Base-by-base conservation (phyloP, 1,284 basidiomycete genomes). In the Caloboletus firmus region DNA sequence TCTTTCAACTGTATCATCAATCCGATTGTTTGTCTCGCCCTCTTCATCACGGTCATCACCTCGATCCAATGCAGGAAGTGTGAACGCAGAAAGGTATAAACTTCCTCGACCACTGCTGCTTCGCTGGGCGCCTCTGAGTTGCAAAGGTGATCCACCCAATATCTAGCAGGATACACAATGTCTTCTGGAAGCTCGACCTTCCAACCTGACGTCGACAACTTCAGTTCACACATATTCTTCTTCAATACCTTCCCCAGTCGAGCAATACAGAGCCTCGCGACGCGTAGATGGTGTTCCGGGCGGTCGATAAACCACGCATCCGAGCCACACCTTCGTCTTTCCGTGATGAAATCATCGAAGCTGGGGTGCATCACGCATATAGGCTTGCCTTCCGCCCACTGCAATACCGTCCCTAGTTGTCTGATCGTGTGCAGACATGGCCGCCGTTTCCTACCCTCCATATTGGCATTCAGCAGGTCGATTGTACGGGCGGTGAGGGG, bases 41-140 rank as follows among this genome's bases (percentile, higher is more conserved):
- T 71, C 45, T 34, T 64, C 51, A 72, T 56, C 31, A 61, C 18
- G 9, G 58, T 48, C 71, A 72, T 71, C 35, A 54, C 55, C 43
- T 69, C 70, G 30, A 72, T 64, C 68, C 70, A 69, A 49, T 69
- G 69, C n/a, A 69, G 43, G 4, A 72, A 63, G 31, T 69, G 67
- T n/a, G 35, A 48, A 7, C 44, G 45, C 46, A 69, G 46, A 52
- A 69, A 68, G 26, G 1, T 5, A 4, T 59, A 8, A 4, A 72
- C 51, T 13, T 59, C 64, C 4, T 59, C 54, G 10, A 12, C 49
- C 28, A 60, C 15, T 10, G 6, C 40, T 24, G 24, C 53, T 13
- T 57, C 57, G 15, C 34, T 32, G 15, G n/a, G 20, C 18, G 4
- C 26, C 12, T 30, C 49, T 4, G 58, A 61, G 6, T 52, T 31